These are phyloP conservation scores for Areca catechu DNA, from an alignment of 176 grass and related monocot genomes.

Conservation along the genomic window DNA sequence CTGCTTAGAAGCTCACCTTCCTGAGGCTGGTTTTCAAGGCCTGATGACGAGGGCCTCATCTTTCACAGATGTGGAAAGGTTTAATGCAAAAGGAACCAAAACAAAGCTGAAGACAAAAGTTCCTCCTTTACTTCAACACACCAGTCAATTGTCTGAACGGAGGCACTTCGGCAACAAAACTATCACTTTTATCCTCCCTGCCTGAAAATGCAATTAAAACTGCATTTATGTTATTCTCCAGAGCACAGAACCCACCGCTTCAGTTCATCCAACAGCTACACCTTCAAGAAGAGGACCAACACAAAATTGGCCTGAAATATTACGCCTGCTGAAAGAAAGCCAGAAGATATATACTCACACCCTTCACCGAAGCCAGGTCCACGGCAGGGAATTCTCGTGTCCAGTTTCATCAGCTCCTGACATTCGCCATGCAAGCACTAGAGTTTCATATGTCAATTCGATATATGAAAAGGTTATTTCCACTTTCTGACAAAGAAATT, in stretches of 20 bases:
- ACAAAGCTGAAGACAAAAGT: background rate
- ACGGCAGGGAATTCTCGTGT: background rate
- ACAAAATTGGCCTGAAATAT: background rate
- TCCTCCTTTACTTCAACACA: background rate
- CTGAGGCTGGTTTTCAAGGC: conserved; percentile 28
- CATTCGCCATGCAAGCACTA: background rate
- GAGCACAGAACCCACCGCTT: background rate
- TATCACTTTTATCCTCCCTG: background rate
- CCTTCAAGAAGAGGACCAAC: background rate
- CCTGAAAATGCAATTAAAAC: background rate
- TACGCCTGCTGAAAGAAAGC: no score
- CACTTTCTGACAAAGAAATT: no score
- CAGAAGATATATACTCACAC: background rate
- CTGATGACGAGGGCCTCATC: conserved; percentile 36
- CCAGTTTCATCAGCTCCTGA: background rate
- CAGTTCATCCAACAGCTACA: background rate
- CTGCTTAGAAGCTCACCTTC: conserved; percentile 32
- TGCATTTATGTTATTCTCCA: background rate
- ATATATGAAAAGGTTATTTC: no score
- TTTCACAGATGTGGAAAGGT: background rate
- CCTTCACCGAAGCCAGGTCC: background rate
- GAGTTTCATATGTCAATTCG: no score
- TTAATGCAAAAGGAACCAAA: background rate
- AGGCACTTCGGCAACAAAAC: background rate
- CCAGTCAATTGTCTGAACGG: background rate